Evolutionary conservation across 1,284 basidiomycete species (phyloP), one percentile per base, ranked within the genome.

Genomic region (Cryptococcus jaspeensis): DNA sequence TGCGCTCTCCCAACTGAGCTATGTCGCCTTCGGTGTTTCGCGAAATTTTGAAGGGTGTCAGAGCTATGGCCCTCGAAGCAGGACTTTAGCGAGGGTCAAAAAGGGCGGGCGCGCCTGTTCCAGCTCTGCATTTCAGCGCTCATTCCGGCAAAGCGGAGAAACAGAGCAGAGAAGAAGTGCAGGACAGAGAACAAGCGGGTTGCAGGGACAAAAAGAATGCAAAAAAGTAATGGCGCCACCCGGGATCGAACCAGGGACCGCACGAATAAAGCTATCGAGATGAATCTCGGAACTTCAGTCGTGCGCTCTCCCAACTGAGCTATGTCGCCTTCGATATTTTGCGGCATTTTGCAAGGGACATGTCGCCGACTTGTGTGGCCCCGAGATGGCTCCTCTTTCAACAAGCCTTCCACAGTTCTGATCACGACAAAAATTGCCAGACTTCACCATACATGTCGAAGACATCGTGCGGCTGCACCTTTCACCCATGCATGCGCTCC

Each of bases 261-360:
- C 47, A 49, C 47, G 47, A 49, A 16, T 37, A 32, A 32, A 9
- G 28, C 28, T 32, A 9, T 32, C 28, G 47, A 36, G n/a, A 39
- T 39, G 20, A 18, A 22, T n/a, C 36, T 16, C 23, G n/a, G 50
- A 60, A 52, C 59, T 60, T 60, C 59, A 60, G 59, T 60, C 59
- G 59, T 60, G 59, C 59, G 59, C 59, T 60, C 59, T 60, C 59
- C 59, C 59, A 60, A 60, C 59, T 60, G 59, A 60, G 59, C 59
- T 60, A 60, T 60, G 59, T 56, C 59, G 59, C 59, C 59, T 32
- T 37, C 20, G 15, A 55, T 41, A 35, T 48, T 37, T 54, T 28
- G 45, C 15, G 22, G 16, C 28, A 9, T 32, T 32, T 32, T 9
- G 28, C 28, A 5, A 5, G 9, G 28, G 4, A 4, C 28, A 32